Base-by-base conservation (phyloP, 164 flowering plant species). In the Houttuynia cordata region DNA sequence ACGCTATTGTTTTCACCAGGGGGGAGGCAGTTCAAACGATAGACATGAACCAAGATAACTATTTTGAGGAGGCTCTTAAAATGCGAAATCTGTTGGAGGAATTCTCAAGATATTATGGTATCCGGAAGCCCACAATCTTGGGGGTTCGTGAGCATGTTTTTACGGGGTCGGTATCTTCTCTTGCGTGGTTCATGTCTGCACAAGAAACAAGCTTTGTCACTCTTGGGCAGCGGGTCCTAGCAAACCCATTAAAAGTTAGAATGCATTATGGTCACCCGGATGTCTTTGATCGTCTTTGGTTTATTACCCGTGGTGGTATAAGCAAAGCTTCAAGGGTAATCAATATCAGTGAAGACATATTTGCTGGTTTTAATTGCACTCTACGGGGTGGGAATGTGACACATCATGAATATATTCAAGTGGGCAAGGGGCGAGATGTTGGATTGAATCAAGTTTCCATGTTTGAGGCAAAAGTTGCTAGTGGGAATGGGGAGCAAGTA, bases 211-310 rank as follows among this genome's bases (percentile, higher is more conserved):
- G 94, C 69, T 92, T 92, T 75, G 97, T 87, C 65, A 92, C 97
- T 10, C 70, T 92, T 47, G 97, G 87, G 45, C 98, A 92, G 75
- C 91, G 98, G 24, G 97, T 92, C 62, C 77, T 92, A n/a, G 98
- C 98, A 63, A 87, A 87, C 63, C 97, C 96, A 53, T 70, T 92
- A 64, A 92, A 92, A 70, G 84, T 89, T 47, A 71, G 98, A 51
- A 86, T 89, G 94, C 98, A 92, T 65, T 92, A 92, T 75, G 98
- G 98, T 47, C 98, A 92, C 56, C 98, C 98, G 9, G 98, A 92
- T 74, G 94, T 92, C 51, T 92, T 92, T 71, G 98, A 92, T 67
- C 66, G 98, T 73, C 82, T 92, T 67, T 92, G 96, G 96, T 87
- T 87, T 71, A 56, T 92, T 72, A 73, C 83, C 45, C 82, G 96